Percentiles rank a stretch among this genome's conserved stretches.
Evolutionary conservation across 2,329 filamentous ascomycete genomes (phyloP).

Genomic region (Nakataea oryzae): DNA sequence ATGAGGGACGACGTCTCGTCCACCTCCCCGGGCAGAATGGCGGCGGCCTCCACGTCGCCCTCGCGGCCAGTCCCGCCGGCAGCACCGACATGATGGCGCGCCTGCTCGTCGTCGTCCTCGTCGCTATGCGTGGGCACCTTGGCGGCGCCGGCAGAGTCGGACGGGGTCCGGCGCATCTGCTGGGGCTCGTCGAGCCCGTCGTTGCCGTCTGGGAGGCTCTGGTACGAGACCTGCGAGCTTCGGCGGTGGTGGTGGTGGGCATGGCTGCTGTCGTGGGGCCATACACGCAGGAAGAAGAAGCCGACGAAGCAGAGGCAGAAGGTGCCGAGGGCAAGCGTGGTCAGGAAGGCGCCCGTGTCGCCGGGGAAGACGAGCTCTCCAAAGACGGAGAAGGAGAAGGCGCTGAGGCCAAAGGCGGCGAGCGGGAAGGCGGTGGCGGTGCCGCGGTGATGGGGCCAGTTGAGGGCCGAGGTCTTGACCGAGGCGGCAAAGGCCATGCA

Average conservation of each 20-base stretch:
- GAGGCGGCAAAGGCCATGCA: constrained; percentile 85
- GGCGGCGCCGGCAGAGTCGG: constrained; percentile 26
- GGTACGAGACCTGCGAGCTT: constrained; percentile 40
- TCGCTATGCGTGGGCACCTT: constrained; percentile 21
- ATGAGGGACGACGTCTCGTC: constrained; percentile 78
- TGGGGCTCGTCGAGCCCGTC: constrained; percentile 23
- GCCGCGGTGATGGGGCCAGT: constrained; percentile 84
- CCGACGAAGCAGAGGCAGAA: constrained; percentile 63
- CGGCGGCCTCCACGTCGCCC: constrained; percentile 4
- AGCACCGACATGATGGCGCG: not conserved
- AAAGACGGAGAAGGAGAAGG: constrained; percentile 86
- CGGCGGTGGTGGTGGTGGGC: not conserved
- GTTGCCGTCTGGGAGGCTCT: constrained; percentile 34
- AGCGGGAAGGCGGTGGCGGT: constrained; percentile 91
- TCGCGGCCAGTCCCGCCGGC: not conserved
- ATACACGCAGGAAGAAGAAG: constrained; percentile 76
- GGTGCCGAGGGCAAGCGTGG: constrained; percentile 72
- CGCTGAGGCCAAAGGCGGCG: constrained; percentile 86
- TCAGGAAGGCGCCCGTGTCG: constrained; percentile 70
- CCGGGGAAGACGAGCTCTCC: constrained; percentile 72
- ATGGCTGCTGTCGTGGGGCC: constrained; percentile 40
- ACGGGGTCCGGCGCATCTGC: constrained; percentile 28
- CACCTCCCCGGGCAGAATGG: constrained; percentile 12
- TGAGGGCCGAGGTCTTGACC: constrained; percentile 78
- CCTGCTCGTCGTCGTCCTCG: not conserved